A percentile compares a stretch with the other conserved stretches of the same genome.
These are phyloP conservation scores for Colletotrichum eremochloae DNA, from an alignment of 2,329 filamentous ascomycete genomes.

Conservation along the genomic window DNA sequence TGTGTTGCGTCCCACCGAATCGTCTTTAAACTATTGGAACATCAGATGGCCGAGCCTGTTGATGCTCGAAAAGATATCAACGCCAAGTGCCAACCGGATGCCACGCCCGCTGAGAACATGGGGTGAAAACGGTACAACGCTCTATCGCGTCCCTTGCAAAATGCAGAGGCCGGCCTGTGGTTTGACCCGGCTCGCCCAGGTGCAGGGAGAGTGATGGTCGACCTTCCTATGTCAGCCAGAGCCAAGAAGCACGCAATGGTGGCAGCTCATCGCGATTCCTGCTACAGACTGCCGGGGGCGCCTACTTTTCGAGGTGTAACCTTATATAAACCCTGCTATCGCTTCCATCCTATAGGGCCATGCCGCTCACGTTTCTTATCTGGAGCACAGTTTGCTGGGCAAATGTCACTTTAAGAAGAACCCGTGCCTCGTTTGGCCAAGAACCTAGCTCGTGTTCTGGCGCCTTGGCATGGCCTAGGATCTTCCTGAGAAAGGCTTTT, in stretches of 20 bases:
- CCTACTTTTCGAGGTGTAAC: conserved; percentile 1
- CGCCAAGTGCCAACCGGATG: conserved; percentile 19
- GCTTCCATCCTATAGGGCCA: conserved; percentile 9
- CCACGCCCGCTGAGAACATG: neutral
- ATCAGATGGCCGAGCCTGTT: neutral
- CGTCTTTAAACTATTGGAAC: conserved; percentile 17
- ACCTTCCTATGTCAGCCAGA: conserved; percentile 38
- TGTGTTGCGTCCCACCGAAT: neutral
- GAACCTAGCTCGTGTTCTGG: conserved; percentile 7
- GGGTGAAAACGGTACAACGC: conserved; percentile 9
- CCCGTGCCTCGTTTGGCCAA: neutral
- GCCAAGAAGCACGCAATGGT: conserved; percentile 41
- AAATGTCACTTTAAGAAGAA: neutral
- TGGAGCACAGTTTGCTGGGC: neutral
- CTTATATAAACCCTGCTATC: conserved; percentile 22
- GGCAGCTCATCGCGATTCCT: conserved; percentile 32
- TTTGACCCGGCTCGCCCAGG: too few relatives aligned
- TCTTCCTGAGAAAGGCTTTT: neutral
- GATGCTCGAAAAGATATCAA: neutral
- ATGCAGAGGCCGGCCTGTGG: neutral
- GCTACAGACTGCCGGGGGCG: neutral
- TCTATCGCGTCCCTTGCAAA: neutral
- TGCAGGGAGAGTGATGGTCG: conserved; percentile 4
- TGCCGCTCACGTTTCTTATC: neutral
- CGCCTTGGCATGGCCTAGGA: conserved; percentile 21